Conservation (phyloP, 176 grass and related monocot genomes). For the Zea mays region DNA sequence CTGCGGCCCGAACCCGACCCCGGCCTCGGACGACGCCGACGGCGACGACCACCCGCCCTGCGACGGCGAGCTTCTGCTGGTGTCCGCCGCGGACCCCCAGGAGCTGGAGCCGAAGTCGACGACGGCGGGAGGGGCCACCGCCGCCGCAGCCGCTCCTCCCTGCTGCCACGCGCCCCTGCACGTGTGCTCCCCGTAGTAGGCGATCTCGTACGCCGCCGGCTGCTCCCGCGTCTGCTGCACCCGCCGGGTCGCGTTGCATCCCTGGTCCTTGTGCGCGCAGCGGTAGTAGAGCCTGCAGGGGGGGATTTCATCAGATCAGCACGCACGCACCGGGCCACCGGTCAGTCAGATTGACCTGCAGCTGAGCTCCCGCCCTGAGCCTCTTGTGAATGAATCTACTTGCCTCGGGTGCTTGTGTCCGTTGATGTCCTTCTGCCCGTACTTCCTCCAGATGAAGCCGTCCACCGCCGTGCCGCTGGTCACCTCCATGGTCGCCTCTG, state of each 20-base stretch:
- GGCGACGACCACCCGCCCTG: not conserved
- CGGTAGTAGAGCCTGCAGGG: conserved; percentile 51
- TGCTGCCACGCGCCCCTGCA: conserved; percentile 28
- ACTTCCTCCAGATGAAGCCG: conserved; percentile 73
- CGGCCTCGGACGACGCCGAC: conserved; percentile 27
- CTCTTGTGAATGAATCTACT: too few relatives aligned
- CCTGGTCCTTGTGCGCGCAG: conserved; percentile 52
- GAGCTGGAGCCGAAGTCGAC: conserved; percentile 39
- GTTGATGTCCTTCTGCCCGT: conserved; percentile 75
- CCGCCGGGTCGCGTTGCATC: conserved; percentile 56
- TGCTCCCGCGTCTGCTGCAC: conserved; percentile 59
- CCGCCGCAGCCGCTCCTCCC: not conserved
- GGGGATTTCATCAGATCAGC: too few relatives aligned
- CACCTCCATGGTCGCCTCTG: conserved; percentile 28
- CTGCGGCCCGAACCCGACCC: not conserved
- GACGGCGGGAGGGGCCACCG: conserved; percentile 6
- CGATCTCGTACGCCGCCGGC: conserved; percentile 47
- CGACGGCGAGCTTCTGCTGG: not conserved
- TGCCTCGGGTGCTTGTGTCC: conserved; percentile 45
- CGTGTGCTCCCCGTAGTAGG: conserved; percentile 65
- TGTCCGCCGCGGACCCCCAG: not conserved
- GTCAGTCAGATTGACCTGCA: too few relatives aligned
- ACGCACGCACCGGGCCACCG: too few relatives aligned
- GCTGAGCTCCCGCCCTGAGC: too few relatives aligned
- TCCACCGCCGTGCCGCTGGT: conserved; percentile 37